phyloP scores from a whole-genome alignment of 805 yeast genomes.

The Metschnikowia lochheadii region DNA sequence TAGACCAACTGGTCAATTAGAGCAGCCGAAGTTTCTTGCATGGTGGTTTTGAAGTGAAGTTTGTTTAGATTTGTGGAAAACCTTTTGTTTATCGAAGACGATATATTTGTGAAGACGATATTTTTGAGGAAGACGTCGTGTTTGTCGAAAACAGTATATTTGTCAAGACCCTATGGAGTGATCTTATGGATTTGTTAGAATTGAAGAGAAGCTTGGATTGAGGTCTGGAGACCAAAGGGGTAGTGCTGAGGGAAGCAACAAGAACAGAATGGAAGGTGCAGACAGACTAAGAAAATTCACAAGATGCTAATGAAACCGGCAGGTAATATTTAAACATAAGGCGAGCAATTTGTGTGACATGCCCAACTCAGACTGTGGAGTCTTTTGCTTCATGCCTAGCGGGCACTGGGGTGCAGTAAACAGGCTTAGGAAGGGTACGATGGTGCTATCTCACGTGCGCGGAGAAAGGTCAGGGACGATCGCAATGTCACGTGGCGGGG shows the following conservation, averaged over 20 bases:
- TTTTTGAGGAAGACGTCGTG: no score
- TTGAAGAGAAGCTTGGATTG: no score
- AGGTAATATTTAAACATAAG: slow-evolving; percentile 2
- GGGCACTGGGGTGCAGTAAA: slow-evolving; percentile 5
- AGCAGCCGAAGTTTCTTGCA: slow-evolving; percentile 35
- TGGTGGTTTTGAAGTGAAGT: background rate
- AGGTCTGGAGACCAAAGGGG: no score
- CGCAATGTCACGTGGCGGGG: slow-evolving; percentile 14
- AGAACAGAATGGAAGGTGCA: no score
- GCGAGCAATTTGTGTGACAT: background rate
- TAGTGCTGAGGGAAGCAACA: no score
- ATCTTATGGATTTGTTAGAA: no score
- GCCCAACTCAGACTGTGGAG: slow-evolving; percentile 8
- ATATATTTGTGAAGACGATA: no score
- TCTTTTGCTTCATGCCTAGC: slow-evolving; percentile 1
- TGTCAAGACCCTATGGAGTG: no score
- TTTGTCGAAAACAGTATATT: no score
- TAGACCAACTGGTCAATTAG: slow-evolving; percentile 74
- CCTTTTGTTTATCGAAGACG: no score
- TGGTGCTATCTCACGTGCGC: slow-evolving; percentile 15
- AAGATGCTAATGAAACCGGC: background rate
- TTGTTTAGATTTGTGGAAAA: no score
- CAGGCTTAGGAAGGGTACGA: background rate
- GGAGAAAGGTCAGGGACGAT: background rate
- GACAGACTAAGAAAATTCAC: background rate